phyloP scores from a whole-genome alignment of 441 rosid genomes.

The Erodium chrysanthum region DNA sequence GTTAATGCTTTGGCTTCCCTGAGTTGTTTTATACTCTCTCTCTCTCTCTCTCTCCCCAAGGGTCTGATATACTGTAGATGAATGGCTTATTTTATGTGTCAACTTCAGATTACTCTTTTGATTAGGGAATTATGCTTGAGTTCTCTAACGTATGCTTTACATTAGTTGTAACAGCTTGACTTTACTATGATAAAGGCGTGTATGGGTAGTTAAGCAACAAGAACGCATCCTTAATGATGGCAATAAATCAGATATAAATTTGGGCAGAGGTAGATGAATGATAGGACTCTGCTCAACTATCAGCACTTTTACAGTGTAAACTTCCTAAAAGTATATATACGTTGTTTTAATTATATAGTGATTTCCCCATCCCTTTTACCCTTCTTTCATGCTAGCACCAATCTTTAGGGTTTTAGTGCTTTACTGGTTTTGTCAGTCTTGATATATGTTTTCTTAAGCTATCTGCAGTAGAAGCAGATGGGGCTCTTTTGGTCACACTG shows the following conservation, averaged over 20 bases:
- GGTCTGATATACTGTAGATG: no score
- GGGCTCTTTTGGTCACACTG: not conserved
- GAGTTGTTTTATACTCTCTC: slow-evolving; percentile 6
- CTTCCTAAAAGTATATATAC: not conserved
- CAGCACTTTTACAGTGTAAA: not conserved
- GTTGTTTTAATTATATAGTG: not conserved
- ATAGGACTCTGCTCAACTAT: not conserved
- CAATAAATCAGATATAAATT: not conserved
- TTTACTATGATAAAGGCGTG: not conserved
- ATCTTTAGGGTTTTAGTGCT: not conserved
- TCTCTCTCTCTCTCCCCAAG: no score
- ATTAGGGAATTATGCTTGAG: not conserved
- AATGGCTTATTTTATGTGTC: not conserved
- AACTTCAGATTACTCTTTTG: not conserved
- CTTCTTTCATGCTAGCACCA: not conserved
- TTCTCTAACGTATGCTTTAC: not conserved
- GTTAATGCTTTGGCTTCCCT: not conserved
- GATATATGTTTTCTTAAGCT: not conserved
- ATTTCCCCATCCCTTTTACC: not conserved
- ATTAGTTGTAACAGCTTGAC: not conserved
- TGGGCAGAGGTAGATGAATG: not conserved
- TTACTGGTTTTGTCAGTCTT: not conserved
- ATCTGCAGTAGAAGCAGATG: not conserved
- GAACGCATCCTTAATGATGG: not conserved
- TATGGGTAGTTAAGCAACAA: not conserved